phyloP scores from a whole-genome alignment of 306 rosid genomes.

The Prunus fruticosa region DNA sequence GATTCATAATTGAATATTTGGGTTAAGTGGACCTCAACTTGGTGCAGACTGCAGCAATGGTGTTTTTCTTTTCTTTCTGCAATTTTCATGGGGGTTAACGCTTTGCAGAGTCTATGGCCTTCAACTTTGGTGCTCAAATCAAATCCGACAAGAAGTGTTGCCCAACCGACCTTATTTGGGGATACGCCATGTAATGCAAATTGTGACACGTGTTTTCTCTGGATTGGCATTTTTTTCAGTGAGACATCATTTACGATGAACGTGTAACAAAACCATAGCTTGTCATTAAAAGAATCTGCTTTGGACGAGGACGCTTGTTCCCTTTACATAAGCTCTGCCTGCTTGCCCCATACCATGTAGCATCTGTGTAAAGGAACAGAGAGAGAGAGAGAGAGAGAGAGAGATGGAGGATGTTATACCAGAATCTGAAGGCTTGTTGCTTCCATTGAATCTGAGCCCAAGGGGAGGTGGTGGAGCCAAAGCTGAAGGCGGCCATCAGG shows the following conservation, averaged over 20 bases:
- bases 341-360: background rate
- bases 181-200: background rate
- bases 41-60: too few relatives aligned
- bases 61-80: background rate
- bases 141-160: background rate
- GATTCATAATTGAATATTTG: background rate
- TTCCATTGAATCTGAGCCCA: background rate
- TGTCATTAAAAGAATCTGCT: background rate
- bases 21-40: too few relatives aligned
- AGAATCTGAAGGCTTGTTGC: slow-evolving; percentile 5
- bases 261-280: slow-evolving; percentile 18
- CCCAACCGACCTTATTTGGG: background rate
- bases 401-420: slow-evolving; percentile 30
- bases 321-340: background rate
- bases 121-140: background rate
- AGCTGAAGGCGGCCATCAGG: background rate
- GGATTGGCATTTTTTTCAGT: background rate
- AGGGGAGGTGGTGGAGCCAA: background rate
- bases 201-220: background rate
- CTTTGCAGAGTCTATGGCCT: background rate
- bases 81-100: background rate
- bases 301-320: slow-evolving; percentile 7
- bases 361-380: background rate
- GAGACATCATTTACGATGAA: slow-evolving; percentile 7
- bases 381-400: background rate